These are phyloP conservation scores for Phytophthora melonis DNA, from an alignment of 352 stramenopile genomes.

Conservation along the genomic window DNA sequence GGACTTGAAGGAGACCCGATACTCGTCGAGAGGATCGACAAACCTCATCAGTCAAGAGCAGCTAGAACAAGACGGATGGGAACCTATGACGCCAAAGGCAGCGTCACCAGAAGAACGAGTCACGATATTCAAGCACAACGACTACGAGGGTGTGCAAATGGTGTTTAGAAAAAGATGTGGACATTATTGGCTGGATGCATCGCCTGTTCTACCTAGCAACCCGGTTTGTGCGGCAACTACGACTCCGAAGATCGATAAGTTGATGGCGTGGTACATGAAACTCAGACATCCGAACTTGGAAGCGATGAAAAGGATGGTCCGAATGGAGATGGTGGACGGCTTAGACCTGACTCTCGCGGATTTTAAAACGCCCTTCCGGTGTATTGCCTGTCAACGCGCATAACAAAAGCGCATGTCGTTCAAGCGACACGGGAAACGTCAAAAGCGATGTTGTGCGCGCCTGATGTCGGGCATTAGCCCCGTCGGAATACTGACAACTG, in stretches of 20 bases:
- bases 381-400: conserved; percentile 6
- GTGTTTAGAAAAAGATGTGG: neutral
- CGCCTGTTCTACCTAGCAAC: neutral
- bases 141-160: neutral
- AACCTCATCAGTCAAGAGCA: neutral
- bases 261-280: neutral
- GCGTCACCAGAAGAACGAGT: neutral
- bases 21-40: neutral
- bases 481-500: neutral
- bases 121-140: neutral
- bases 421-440: neutral
- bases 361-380: conserved; percentile 1
- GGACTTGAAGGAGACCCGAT: neutral
- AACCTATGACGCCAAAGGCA: neutral
- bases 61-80: neutral
- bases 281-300: neutral
- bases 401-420: conserved; percentile 1
- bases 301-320: neutral
- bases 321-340: neutral
- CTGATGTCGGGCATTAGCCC: conserved; percentile 1
- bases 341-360: neutral
- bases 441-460: neutral
- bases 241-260: neutral
- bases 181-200: neutral
- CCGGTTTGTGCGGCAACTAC: neutral